Evolutionary conservation across 306 rosid genomes (phyloP).

Genomic region (Crataegus laevigata): DNA sequence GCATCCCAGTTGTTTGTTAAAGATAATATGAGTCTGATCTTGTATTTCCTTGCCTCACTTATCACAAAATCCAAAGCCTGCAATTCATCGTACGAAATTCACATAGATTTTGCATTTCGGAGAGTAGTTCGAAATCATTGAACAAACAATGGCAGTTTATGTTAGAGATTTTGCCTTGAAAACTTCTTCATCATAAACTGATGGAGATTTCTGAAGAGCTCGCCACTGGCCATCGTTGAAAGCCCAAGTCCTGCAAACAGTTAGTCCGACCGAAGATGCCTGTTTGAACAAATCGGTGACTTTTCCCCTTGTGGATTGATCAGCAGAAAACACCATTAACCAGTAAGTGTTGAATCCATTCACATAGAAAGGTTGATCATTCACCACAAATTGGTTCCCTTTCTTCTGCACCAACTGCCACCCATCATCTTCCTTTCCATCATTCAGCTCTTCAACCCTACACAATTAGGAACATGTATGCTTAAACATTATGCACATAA

Average conservation of each 20-base stretch:
- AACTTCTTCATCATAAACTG: conserved; percentile 70
- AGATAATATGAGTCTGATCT: conserved; percentile 77
- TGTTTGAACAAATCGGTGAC: conserved; percentile 69
- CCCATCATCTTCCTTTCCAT: conserved; percentile 24
- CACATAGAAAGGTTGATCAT: conserved; percentile 71
- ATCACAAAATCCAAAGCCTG: conserved; percentile 91
- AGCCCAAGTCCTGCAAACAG: conserved; percentile 97
- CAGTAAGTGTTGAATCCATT: conserved; percentile 97
- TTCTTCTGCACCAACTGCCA: conserved; percentile 80
- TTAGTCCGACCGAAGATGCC: conserved; percentile 70
- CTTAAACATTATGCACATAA: not conserved
- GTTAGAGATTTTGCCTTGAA: conserved; percentile 48
- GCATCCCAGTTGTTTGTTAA: conserved; percentile 91
- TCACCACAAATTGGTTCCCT: conserved; percentile 79
- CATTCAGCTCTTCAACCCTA: conserved; percentile 36
- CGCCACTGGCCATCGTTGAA: conserved; percentile 95
- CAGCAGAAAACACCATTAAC: conserved; percentile 91
- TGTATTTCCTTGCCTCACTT: conserved; percentile 77
- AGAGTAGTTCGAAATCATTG: not conserved
- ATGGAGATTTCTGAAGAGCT: conserved; percentile 84
- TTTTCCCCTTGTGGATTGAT: conserved; percentile 78
- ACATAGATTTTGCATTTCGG: not conserved
- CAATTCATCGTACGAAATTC: conserved; percentile 11
- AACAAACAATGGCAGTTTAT: not conserved
- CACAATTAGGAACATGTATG: not conserved